Percentiles rank a stretch among this genome's conserved stretches.
Evolutionary conservation across 129 eudicot species (phyloP).

Genomic region (Cynara cardunculus): DNA sequence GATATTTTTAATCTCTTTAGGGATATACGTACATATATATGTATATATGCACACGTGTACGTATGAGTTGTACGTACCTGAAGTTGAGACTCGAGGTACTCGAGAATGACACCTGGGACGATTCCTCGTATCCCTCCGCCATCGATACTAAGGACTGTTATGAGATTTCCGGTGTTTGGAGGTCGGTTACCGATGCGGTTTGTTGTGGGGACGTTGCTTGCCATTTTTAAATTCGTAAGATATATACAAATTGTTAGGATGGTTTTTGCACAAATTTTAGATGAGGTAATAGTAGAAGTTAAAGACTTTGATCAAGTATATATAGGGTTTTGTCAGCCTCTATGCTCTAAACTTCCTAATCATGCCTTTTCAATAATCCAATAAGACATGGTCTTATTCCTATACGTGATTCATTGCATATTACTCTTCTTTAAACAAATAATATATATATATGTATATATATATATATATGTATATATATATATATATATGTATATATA

Average conservation of each 20-base stretch:
- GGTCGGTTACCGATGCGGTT: neutral
- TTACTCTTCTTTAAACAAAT: neutral
- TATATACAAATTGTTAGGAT: neutral
- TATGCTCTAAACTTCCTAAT: neutral
- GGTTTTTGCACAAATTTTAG: neutral
- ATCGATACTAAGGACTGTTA: slow-evolving; percentile 45
- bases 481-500: too few relatives aligned
- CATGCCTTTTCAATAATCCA: neutral
- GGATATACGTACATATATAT: neutral
- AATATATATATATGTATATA: neutral
- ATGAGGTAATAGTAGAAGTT: neutral
- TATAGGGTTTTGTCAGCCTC: neutral
- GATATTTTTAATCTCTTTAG: too few relatives aligned
- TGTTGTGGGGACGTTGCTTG: neutral
- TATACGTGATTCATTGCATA: neutral
- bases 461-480: too few relatives aligned
- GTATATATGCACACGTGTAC: neutral
- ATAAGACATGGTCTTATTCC: neutral
- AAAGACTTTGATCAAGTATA: neutral
- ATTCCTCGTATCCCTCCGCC: slow-evolving; percentile 56
- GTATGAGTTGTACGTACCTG: slow-evolving; percentile 27
- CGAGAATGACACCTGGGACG: slow-evolving; percentile 45
- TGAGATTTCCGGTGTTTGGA: slow-evolving; percentile 25
- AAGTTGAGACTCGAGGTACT: slow-evolving; percentile 40
- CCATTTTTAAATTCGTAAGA: neutral